phyloP scores from a whole-genome alignment of 2,329 filamentous ascomycete genomes.

The Zymoseptoria brevis region DNA sequence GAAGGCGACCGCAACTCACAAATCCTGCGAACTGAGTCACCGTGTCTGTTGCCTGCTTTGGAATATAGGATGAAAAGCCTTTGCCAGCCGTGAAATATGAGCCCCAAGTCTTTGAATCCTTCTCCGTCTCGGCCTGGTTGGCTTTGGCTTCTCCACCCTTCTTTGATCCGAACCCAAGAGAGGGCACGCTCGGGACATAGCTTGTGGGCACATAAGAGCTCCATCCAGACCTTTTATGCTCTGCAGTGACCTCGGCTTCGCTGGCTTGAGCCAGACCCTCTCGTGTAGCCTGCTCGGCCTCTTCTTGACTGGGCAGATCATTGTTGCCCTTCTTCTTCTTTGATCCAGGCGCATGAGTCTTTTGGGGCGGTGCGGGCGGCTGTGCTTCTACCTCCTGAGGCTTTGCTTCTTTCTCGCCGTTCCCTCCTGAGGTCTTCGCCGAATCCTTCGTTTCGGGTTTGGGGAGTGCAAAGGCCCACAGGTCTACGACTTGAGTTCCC shows the following conservation, averaged over 20 bases:
- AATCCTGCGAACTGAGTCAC: slow-evolving; percentile 39
- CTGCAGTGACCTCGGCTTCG: slow-evolving; percentile 7
- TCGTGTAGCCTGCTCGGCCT: slow-evolving; percentile 28
- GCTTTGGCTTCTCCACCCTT: slow-evolving; percentile 13
- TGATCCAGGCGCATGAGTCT: slow-evolving; percentile 9
- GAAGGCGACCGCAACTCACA: slow-evolving; percentile 13
- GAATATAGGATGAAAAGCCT: slow-evolving; percentile 42
- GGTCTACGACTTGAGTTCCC: slow-evolving; percentile 43
- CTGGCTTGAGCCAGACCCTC: slow-evolving; percentile 19
- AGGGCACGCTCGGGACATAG: slow-evolving; percentile 8
- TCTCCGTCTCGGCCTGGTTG: slow-evolving; percentile 19
- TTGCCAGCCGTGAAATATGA: slow-evolving; percentile 42
- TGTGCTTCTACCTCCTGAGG: slow-evolving; percentile 19
- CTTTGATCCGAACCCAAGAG: slow-evolving; percentile 13
- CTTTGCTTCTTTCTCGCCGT: slow-evolving; percentile 14
- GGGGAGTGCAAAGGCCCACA: slow-evolving; percentile 43
- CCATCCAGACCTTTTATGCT: slow-evolving; percentile 25
- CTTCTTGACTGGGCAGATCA: slow-evolving; percentile 29
- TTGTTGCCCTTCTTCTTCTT: slow-evolving; percentile 22
- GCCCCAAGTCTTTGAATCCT: slow-evolving; percentile 37
- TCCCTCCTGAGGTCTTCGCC: neutral
- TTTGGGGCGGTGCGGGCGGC: neutral
- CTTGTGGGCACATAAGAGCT: slow-evolving; percentile 25
- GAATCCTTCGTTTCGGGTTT: slow-evolving; percentile 32
- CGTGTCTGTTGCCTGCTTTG: slow-evolving; percentile 32